Evolutionary conservation across 2,329 filamentous ascomycete genomes (phyloP), one percentile per base, ranked within the genome.

Genomic region (Alternaria brassicae): DNA sequence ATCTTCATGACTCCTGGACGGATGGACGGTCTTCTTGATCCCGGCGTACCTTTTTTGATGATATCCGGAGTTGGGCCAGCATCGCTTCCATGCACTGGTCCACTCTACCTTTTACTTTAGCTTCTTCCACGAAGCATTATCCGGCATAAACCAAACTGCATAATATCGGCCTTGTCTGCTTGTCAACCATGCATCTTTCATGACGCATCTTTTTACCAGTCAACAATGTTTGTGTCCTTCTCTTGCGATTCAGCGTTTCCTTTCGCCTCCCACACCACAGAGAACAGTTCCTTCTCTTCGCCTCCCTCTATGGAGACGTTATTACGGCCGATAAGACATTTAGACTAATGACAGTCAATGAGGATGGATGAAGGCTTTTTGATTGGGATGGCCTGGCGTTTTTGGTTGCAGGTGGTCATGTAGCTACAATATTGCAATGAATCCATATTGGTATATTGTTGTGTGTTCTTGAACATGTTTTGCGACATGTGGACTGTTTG

Each of bases 191-290:
- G 30, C n/a, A n/a, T n/a, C n/a, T n/a, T n/a, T n/a, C n/a, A n/a
- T n/a, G n/a, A n/a, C n/a, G 44, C 8, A 30, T 34, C 28, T 25
- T 45, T 71, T 58, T n/a, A n/a, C n/a, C n/a, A n/a, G n/a, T 12
- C 25, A 7, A 13, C 13, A 21, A 17, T 8, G 66, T 56, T 44
- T 66, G 49, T 67, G 48, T 60, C 40, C 53, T 59, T 57, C 12
- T 47, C 44, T 36, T 67, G 68, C 69, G 66, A 63, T 69, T 71
- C 44, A 75, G 73, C 72, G 69, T 70, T 73, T 72, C 60, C 62
- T 64, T 62, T 64, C 41, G 47, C 56, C 67, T 66, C 56, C 52
- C 52, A 58, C 21, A 34, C 52, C 58, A 52, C 60, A 60, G 56
- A 72, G 60, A 68, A 47, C 56, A 62, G 68, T 63, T n/a, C 13